Conservation (phyloP, 208 protist genomes). For the Crithidia brevicula region DNA sequence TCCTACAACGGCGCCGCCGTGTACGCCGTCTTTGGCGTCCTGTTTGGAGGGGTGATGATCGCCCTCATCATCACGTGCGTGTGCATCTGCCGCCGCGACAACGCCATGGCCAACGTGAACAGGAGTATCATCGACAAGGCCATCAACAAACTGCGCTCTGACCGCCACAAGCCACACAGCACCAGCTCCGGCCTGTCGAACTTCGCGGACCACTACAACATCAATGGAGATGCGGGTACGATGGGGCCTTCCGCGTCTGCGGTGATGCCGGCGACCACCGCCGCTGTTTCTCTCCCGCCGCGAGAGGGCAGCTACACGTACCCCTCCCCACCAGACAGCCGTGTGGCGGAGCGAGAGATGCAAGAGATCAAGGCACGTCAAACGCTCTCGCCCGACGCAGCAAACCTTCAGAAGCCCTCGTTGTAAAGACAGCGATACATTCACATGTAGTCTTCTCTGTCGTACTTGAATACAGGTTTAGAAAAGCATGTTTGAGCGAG, state of each 20-base stretch:
- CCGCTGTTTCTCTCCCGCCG: not conserved
- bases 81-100: slow-evolving; percentile 24
- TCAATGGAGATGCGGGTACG: not conserved
- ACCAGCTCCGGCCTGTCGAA: not conserved
- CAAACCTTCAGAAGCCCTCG: slow-evolving; percentile 10
- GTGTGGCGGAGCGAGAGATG: slow-evolving; percentile 18
- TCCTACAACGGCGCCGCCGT: slow-evolving; percentile 4
- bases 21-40: slow-evolving; percentile 26
- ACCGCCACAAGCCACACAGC: not conserved
- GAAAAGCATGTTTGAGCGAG: too few species aligned
- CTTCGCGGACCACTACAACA: slow-evolving; percentile 16
- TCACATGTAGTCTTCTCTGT: too few species aligned
- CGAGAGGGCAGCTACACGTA: slow-evolving; percentile 5
- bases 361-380: slow-evolving; percentile 15
- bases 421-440: not conserved
- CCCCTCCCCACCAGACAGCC: not conserved
- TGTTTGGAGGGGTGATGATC: slow-evolving; percentile 9
- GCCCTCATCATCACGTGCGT: slow-evolving; percentile 10
- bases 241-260: not conserved
- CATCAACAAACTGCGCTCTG: slow-evolving; percentile 14
- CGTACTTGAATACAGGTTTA: too few species aligned
- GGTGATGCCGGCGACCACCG: not conserved
- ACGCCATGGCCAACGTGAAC: slow-evolving; percentile 8
- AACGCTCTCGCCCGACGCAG: not conserved
- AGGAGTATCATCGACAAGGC: slow-evolving; percentile 25